These are phyloP conservation scores for Papiliotrema fonsecae DNA, from an alignment of 1,284 basidiomycete genomes.

Conservation along the genomic window DNA sequence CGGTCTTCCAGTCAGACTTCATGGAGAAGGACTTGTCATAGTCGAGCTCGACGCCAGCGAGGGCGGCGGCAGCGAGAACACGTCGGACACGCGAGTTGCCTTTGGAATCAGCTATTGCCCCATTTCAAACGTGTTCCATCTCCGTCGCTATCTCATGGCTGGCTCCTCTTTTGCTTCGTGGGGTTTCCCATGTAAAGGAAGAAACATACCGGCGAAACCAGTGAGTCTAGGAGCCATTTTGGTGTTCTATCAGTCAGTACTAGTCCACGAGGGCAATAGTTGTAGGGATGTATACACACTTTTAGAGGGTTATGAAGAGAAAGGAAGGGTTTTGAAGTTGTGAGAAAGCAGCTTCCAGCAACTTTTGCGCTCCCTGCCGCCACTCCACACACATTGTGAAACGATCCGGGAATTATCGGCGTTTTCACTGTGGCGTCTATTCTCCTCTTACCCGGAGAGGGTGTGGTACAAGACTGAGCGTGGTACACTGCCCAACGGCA, in stretches of 20 bases:
- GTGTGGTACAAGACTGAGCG: too few species aligned
- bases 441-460: not conserved
- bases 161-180: too few species aligned
- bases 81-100: conserved; percentile 51
- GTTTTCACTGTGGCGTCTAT: not conserved
- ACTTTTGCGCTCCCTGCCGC: not conserved
- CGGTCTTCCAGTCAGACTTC: conserved; percentile 57
- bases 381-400: not conserved
- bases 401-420: not conserved
- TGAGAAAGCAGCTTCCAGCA: not conserved
- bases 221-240: conserved; percentile 39
- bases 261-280: not conserved
- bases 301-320: not conserved
- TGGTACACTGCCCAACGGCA: too few species aligned
- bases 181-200: not conserved
- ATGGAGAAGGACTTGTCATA: conserved; percentile 60
- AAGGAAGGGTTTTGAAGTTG: not conserved
- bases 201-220: conserved; percentile 34
- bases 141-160: too few species aligned
- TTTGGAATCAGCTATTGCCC: conserved; percentile 11
- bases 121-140: too few species aligned
- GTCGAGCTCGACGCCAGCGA: conserved; percentile 65
- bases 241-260: not conserved
- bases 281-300: not conserved
- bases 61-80: conserved; percentile 68